Evolutionary conservation across 495 filamentous ascomycete genomes (phyloP).

Genomic region (Parachaetomium inaequale): DNA sequence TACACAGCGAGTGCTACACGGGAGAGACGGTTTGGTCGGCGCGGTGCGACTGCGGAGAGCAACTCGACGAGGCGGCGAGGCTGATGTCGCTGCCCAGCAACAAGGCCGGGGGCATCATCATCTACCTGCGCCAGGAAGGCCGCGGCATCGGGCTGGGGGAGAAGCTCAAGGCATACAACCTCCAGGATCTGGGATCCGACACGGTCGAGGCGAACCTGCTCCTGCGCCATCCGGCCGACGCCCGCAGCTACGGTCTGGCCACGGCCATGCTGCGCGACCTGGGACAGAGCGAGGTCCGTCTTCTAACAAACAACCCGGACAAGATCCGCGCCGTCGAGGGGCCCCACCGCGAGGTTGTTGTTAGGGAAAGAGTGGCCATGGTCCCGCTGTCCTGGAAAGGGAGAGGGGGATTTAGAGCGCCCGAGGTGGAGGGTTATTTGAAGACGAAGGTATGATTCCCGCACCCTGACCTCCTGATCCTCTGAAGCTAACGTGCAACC

Average conservation of each 20-base stretch:
- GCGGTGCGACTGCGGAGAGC: slow-evolving; percentile 95
- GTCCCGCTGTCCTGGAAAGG: slow-evolving; percentile 92
- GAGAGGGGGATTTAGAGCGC: slow-evolving; percentile 74
- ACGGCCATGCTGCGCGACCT: slow-evolving; percentile 92
- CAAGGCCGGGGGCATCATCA: slow-evolving; percentile 77
- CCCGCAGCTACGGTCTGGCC: slow-evolving; percentile 86
- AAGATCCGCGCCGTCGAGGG: slow-evolving; percentile 95
- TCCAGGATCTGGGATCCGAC: slow-evolving; percentile 92
- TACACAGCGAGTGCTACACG: slow-evolving; percentile 98
- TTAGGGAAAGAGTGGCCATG: slow-evolving; percentile 91
- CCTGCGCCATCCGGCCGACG: slow-evolving; percentile 89
- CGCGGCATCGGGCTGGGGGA: slow-evolving; percentile 91
- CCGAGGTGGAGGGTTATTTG: slow-evolving; percentile 89
- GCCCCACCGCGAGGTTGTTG: slow-evolving; percentile 76
- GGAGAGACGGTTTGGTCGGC: slow-evolving; percentile 98
- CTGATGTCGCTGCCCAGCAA: slow-evolving; percentile 78
- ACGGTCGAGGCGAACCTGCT: slow-evolving; percentile 95
- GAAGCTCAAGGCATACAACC: slow-evolving; percentile 96
- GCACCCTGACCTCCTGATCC: slow-evolving; percentile 12
- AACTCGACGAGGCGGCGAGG: slow-evolving; percentile 91
- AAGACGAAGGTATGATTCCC: slow-evolving; percentile 74
- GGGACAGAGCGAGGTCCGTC: slow-evolving; percentile 67
- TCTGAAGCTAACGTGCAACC: slow-evolving; percentile 11
- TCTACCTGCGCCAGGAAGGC: slow-evolving; percentile 94
- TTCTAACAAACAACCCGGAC: slow-evolving; percentile 98